phyloP scores from a whole-genome alignment of 78 protist genomes.

The Bodo saltans region DNA sequence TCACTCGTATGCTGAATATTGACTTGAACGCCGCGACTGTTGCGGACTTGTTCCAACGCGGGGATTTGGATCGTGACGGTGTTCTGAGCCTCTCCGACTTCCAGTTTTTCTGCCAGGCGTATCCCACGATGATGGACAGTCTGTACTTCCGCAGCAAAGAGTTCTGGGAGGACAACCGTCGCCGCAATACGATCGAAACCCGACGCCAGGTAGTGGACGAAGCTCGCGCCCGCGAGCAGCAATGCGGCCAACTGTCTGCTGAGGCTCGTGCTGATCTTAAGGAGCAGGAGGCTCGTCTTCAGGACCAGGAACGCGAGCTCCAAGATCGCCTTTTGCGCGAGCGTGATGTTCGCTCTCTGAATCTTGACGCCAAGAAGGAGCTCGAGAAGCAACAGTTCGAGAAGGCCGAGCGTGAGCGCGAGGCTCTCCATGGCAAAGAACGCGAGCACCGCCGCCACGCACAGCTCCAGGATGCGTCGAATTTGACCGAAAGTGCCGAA shows the following conservation, averaged over 20 bases:
- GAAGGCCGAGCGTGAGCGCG: background rate
- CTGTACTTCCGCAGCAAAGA: constrained; percentile 5
- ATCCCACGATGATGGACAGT: constrained; percentile 16
- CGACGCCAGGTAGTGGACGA: background rate
- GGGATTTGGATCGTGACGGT: constrained; percentile 14
- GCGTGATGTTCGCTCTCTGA: background rate
- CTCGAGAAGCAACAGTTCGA: background rate
- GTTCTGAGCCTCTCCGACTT: constrained; percentile 11
- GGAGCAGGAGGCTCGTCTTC: background rate
- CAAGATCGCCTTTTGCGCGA: background rate
- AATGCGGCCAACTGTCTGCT: background rate
- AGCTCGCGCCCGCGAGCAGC: background rate
- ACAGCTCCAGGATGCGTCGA: background rate
- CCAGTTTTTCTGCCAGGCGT: constrained; percentile 12
- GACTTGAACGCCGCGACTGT: constrained; percentile 4
- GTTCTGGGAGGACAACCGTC: constrained; percentile 8
- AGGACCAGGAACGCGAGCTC: background rate
- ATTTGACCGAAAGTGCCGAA: background rate
- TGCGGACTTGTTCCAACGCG: constrained; percentile 1
- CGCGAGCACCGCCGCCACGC: background rate
- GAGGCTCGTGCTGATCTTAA: background rate
- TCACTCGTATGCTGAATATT: background rate
- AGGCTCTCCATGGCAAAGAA: background rate
- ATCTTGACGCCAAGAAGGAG: background rate
- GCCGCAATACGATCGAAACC: background rate